Evolutionary conservation across 2,329 filamentous ascomycete genomes (phyloP).

Genomic region (Aspergillus niger): DNA sequence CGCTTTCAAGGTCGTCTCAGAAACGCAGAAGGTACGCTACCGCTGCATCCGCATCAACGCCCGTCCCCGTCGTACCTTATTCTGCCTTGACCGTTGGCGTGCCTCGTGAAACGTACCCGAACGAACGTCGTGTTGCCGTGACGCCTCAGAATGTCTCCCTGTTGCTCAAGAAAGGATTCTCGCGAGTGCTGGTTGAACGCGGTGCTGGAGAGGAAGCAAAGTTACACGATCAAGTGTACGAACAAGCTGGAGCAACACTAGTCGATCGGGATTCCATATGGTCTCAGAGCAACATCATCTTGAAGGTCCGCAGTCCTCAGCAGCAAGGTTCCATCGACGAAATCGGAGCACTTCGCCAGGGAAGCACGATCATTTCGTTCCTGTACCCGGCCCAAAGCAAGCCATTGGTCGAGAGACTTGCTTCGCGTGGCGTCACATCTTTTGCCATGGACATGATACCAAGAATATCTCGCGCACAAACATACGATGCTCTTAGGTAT

Average conservation of each 20-base stretch:
- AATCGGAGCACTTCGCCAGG: conserved; percentile 66
- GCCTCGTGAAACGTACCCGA: conserved; percentile 74
- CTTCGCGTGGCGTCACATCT: conserved; percentile 68
- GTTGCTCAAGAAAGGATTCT: conserved; percentile 82
- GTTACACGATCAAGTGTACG: conserved; percentile 75
- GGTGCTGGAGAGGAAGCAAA: conserved; percentile 78
- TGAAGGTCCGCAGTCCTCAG: conserved; percentile 80
- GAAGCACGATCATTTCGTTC: conserved; percentile 78
- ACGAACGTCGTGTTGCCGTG: conserved; percentile 80
- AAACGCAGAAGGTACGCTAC: conserved; percentile 26
- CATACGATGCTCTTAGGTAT: conserved; percentile 73
- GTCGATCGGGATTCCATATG: conserved; percentile 72
- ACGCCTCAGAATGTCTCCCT: conserved; percentile 81
- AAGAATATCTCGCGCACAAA: conserved; percentile 82
- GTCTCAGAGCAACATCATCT: conserved; percentile 72
- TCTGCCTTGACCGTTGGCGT: conserved; percentile 73
- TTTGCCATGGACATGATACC: conserved; percentile 96
- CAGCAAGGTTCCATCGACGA: conserved; percentile 62
- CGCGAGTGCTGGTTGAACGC: conserved; percentile 73
- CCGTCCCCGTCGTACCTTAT: conserved; percentile 58
- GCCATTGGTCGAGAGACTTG: conserved; percentile 71
- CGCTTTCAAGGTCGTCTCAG: conserved; percentile 17
- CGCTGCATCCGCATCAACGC: conserved; percentile 24
- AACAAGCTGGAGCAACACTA: conserved; percentile 74
- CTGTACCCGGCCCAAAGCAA: conserved; percentile 81